phyloP scores from a whole-genome alignment of 148 eudicot genomes.

The Nepenthes gracilis region DNA sequence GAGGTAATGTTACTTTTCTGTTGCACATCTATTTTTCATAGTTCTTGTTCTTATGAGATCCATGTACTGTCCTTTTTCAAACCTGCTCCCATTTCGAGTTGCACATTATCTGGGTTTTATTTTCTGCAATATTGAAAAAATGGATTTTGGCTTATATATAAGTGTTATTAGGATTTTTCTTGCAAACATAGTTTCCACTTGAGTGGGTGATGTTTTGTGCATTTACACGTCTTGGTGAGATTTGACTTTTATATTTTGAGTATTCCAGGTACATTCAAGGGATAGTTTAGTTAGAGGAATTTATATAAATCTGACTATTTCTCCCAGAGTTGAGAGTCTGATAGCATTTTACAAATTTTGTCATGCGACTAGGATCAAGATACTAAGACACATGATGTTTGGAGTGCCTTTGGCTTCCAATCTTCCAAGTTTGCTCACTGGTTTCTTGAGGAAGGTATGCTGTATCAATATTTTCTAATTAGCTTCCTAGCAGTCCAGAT shows the following conservation, averaged over 20 bases:
- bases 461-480: not conserved
- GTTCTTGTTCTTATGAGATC: not conserved
- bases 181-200: too few species aligned
- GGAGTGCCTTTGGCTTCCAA: constrained; percentile 33
- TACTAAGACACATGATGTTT: constrained; percentile 31
- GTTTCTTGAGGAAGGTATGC: constrained; percentile 79
- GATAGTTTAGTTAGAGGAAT: not conserved
- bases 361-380: constrained; percentile 26
- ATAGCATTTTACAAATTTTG: not conserved
- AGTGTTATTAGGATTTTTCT: too few species aligned
- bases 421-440: constrained; percentile 86
- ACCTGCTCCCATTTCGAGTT: too few species aligned
- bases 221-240: too few species aligned
- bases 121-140: too few species aligned
- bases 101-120: too few species aligned
- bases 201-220: too few species aligned
- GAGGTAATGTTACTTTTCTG: constrained; percentile 36
- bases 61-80: too few species aligned
- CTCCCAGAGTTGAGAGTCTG: not conserved
- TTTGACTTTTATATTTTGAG: not conserved
- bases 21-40: not conserved
- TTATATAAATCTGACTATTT: not conserved
- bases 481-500: not conserved
- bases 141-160: too few species aligned
- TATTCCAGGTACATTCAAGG: not conserved